Base-by-base conservation (phyloP, 2,329 filamentous ascomycete genomes). In the Cercospora citrullina region DNA sequence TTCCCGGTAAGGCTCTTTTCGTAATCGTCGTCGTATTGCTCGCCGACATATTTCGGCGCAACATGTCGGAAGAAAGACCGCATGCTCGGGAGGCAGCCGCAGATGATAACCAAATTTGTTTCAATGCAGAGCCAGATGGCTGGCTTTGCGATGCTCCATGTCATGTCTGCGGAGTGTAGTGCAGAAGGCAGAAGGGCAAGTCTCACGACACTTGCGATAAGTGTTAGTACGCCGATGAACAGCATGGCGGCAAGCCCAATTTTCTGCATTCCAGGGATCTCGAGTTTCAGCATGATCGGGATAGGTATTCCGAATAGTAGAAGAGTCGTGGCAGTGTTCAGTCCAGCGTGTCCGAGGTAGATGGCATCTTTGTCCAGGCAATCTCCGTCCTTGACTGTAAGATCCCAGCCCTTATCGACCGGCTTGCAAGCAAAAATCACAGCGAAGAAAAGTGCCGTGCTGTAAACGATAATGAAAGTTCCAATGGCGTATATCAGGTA, bases 401-500 rank as follows among this genome's bases (percentile, higher is more conserved):
- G 33, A 45, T 68, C 59, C 69, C 69, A 68, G 23, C 58, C 51
- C 36, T 3, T 42, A 16, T 64, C 28, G 28, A 68, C 21, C 2
- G 69, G 67, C n/a, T 60, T 69, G 60, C 69, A 71, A 26, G 69
- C 67, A 51, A 71, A 69, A 14, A 68, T 64, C n/a, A 71, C 23
- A 31, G 58, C 60, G 4, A 69, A 31, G 16, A 28, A 61, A 9
- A 71, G 60, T 1, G 67, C 65, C 12, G 36, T 60, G 59, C 62
- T 68, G 59, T 66, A 68, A 30, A 45, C 57, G 30, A 66, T 59
- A 10, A 69, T 55, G 7, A 69, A 62, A 18, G 28, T 36, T 65
- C 66, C 66, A 3, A 53, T 28, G 2, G 53, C 57, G 53, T 67
- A 67, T 23, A 69, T 45, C 3, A 63, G 36, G 16, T 63, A 69